Base-by-base conservation (phyloP, 371 early-diverging fungal genomes). In the Ecytonucleospora hepatopenaei region DNA sequence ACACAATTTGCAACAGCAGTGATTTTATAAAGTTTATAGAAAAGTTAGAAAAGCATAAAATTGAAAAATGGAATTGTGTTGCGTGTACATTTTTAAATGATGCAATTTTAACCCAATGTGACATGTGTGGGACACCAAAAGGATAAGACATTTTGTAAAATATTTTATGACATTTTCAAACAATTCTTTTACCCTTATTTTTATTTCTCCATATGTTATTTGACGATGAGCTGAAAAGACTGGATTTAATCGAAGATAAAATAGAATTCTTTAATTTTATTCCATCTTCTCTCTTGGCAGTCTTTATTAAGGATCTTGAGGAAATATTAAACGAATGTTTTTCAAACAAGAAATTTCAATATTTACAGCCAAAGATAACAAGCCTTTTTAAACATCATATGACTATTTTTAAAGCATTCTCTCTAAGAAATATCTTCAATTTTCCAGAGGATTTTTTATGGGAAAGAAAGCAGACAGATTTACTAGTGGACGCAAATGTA, bases 11-110 rank as follows among this genome's bases (percentile, higher is more conserved):
- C 1, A 28, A 35, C 2, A 15, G 15, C 8, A 24, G 60, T 30
- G 66, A 71, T n/a, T 71, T 65, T 35, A 46, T 28, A 30, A 34
- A 31, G 3, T 59, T 67, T 54, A 34, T 68, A 65, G 69, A 40
- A 40, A 54, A 2, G 67, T 75, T 47, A 74, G 72, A 24, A 63
- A 76, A 57, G 74, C 55, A 46, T 48, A 33, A 16, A 55, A 65
- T 27, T 70, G 72, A 15, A 56, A 68, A 12, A 28, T 86, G 90
- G 84, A 81, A 84, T 8, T 94, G 95, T 80, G 81, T 84, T 68
- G 88, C 90, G 72, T 92, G 95, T 78, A 94, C 95, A 12, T 92
- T 85, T 82, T 76, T 81, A 19, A 94, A 94, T 75, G 76, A 82
- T 27, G 76, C 80, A 16, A 73, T 81, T 0, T 72, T 80, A 30